Evolutionary conservation across 2,329 filamentous ascomycete genomes (phyloP), one percentile per base, ranked within the genome.

Genomic region (Endothia cerciana): DNA sequence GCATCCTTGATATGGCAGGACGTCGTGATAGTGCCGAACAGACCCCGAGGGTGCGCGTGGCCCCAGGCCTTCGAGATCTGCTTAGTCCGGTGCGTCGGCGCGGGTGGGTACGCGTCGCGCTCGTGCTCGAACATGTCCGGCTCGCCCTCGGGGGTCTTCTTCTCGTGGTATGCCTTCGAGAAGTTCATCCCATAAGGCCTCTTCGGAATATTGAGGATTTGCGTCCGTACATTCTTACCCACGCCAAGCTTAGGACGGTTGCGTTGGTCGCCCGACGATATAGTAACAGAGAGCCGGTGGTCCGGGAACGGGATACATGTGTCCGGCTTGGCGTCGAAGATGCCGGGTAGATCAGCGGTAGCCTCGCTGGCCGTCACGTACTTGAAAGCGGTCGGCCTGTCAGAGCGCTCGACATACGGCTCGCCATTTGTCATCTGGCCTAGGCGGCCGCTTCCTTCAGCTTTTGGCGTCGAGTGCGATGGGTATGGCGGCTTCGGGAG

Each of bases 231-330:
- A 0, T 47, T 63, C 0, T 63, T 67, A 8, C 61, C 66, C 11
- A 33, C 51, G 3, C 55, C 28, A 2, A 47, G 40, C 7, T 3
- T 22, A 11, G 17, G 10, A 3, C 10, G 8, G 8, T 57, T 25
- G 8, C n/a, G 59, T 43, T 41, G 28, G 22, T 63, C 19, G 13
- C 62, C 65, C 10, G 72, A 70, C 2, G 82, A 81, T 4, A 83
- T 71, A 5, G 81, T 75, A 3, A 76, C 49, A n/a, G 78, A 73
- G 0, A 83, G 73, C 0, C 90, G 82, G 72, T 95, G 91, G 71
- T 94, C 91, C 0, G 92, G 91, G 65, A 83, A 87, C 0, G 77
- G 72, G 0, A 91, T 81, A 69, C 90, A 93, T 0, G 85, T 82
- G 40, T 88, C 85, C 0, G 85, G 77, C 43, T 86, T 85, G 0